These are phyloP conservation scores for Komagataella populi DNA, from an alignment of 805 yeast species.

Conservation along the genomic window DNA sequence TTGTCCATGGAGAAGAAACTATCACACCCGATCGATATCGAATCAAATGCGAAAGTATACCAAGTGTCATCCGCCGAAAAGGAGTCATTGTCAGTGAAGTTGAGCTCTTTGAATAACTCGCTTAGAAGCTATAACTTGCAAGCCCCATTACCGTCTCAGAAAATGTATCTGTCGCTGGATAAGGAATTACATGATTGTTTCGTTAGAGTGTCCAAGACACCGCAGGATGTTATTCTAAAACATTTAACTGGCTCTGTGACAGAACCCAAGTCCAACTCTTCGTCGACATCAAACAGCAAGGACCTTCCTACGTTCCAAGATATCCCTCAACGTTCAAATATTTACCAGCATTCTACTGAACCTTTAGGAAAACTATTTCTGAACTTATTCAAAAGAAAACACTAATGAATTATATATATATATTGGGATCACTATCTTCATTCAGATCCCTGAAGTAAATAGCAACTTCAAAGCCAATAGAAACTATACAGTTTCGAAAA, in stretches of 20 bases:
- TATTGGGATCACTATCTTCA: neutral
- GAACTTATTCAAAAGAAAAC: slow-evolving; percentile 8
- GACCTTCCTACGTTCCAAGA: slow-evolving; percentile 7
- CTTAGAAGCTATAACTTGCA: slow-evolving; percentile 48
- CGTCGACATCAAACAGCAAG: neutral
- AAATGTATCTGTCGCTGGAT: slow-evolving; percentile 31
- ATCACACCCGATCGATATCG: slow-evolving; percentile 8
- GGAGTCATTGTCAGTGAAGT: slow-evolving; percentile 17
- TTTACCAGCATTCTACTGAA: slow-evolving; percentile 16
- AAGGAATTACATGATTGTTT: slow-evolving; percentile 29
- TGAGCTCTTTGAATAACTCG: slow-evolving; percentile 29
- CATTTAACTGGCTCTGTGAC: slow-evolving; percentile 8
- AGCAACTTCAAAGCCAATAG: neutral
- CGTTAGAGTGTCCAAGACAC: slow-evolving; percentile 14
- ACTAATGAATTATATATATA: neutral
- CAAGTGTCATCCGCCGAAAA: slow-evolving; percentile 8
- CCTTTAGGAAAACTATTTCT: slow-evolving; percentile 14
- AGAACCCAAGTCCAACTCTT: neutral
- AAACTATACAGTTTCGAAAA: slow-evolving; percentile 46
- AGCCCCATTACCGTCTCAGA: slow-evolving; percentile 49
- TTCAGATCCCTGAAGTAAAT: neutral
- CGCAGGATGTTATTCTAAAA: slow-evolving; percentile 10
- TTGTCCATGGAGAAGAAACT: slow-evolving; percentile 9
- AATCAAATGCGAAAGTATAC: slow-evolving; percentile 21
- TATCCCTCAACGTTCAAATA: slow-evolving; percentile 1